Conservation (phyloP, 2,329 filamentous ascomycete species). For the Fusarium udum region DNA sequence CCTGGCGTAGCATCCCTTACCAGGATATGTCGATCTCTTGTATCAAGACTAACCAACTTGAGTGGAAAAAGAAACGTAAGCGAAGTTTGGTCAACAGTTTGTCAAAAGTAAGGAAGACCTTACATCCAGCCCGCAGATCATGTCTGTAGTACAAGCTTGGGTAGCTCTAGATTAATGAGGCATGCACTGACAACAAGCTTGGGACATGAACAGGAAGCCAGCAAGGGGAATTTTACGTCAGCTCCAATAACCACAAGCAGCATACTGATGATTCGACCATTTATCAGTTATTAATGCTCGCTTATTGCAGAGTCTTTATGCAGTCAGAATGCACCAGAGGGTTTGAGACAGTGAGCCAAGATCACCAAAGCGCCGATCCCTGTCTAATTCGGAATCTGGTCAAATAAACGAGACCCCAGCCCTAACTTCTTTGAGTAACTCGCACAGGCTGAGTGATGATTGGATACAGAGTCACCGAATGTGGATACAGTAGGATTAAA, state of each 20-base stretch:
- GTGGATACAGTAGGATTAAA: background rate
- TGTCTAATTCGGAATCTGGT: background rate
- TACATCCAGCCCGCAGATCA: background rate
- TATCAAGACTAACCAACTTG: background rate
- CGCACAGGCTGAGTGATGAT: conserved; percentile 13
- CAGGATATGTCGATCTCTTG: background rate
- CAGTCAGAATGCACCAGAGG: background rate
- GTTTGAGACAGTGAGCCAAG: background rate
- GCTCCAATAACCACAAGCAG: too few species aligned
- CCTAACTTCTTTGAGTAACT: conserved; percentile 22
- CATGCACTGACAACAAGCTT: background rate
- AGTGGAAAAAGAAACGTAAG: background rate
- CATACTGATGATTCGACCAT: rapidly evolving
- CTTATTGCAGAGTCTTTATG: background rate
- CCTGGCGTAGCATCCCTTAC: background rate
- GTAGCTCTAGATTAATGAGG: background rate
- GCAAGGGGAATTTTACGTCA: too few species aligned
- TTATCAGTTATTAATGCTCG: background rate
- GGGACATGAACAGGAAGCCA: background rate
- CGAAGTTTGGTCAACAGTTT: background rate
- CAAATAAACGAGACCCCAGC: background rate
- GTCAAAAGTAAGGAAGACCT: background rate
- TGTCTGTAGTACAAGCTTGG: background rate
- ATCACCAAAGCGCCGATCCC: background rate
- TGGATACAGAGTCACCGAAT: background rate